A percentile compares a stretch with the other conserved stretches of the same genome.
Evolutionary conservation across 169 alveolate genomes (phyloP).

Genomic region (Cryptosporidium tyzzeri): DNA sequence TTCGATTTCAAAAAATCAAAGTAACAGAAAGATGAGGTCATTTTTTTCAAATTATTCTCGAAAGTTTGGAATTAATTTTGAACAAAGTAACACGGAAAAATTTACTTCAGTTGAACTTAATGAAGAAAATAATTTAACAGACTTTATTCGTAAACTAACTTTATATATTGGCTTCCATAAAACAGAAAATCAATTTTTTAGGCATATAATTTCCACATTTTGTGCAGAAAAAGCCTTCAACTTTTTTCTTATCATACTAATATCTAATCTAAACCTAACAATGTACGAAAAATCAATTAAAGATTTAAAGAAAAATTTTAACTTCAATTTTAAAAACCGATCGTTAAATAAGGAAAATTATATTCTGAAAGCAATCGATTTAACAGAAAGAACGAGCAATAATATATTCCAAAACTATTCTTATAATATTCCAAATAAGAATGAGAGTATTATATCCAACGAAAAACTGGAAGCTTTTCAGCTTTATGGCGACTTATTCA

Average conservation of each 20-base stretch:
- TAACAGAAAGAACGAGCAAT: background rate
- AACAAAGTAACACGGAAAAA: background rate
- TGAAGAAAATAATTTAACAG: slow-evolving; percentile 5
- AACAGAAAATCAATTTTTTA: background rate
- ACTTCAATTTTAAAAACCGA: background rate
- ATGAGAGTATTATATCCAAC: background rate
- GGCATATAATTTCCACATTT: background rate
- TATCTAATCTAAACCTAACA: background rate
- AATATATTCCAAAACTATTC: background rate
- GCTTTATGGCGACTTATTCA: slow-evolving; percentile 29
- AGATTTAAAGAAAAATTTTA: background rate
- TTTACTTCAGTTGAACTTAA: background rate
- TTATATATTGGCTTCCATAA: background rate
- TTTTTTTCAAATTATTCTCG: slow-evolving; percentile 7
- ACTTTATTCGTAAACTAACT: background rate
- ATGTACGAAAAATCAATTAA: background rate
- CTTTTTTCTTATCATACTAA: background rate
- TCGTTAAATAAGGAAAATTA: background rate
- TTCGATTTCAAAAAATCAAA: background rate
- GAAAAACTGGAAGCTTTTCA: background rate
- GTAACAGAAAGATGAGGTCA: background rate
- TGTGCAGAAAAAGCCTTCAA: background rate
- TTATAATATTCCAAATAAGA: background rate
- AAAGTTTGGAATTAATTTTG: background rate
- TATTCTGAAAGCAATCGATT: background rate